These are phyloP conservation scores for Paratinospora sagittata DNA, from an alignment of 164 flowering plant genomes.

Conservation along the genomic window DNA sequence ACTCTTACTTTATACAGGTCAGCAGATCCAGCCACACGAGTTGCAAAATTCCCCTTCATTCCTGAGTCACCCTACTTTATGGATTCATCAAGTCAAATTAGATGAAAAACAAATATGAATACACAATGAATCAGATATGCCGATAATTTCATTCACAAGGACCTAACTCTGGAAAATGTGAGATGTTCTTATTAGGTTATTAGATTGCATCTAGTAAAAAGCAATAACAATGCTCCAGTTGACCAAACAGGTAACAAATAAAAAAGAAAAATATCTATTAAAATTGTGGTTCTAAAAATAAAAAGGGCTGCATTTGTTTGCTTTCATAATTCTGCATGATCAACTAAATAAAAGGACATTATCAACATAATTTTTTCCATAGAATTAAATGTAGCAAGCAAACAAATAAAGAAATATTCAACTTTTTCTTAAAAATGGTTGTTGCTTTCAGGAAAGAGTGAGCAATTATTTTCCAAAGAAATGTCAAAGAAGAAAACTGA, in stretches of 20 bases:
- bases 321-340: not conserved
- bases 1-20: constrained; percentile 70
- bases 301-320: not conserved
- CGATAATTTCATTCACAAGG: not conserved
- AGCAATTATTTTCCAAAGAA: not conserved
- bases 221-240: not conserved
- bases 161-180: not conserved
- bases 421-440: not conserved
- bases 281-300: no score
- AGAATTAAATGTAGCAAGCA: not conserved
- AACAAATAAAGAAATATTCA: no score
- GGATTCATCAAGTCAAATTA: not conserved
- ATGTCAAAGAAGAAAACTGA: not conserved
- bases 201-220: no score
- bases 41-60: constrained; percentile 86
- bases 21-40: constrained; percentile 88
- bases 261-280: no score
- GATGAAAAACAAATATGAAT: not conserved
- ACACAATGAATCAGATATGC: not conserved
- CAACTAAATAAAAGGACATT: not conserved
- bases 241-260: not conserved
- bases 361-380: not conserved
- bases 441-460: not conserved
- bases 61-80: constrained; percentile 70
- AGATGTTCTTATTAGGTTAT: not conserved